Evolutionary conservation across 2,329 filamentous ascomycete species (phyloP).

Genomic region (Diplodia intermedia): DNA sequence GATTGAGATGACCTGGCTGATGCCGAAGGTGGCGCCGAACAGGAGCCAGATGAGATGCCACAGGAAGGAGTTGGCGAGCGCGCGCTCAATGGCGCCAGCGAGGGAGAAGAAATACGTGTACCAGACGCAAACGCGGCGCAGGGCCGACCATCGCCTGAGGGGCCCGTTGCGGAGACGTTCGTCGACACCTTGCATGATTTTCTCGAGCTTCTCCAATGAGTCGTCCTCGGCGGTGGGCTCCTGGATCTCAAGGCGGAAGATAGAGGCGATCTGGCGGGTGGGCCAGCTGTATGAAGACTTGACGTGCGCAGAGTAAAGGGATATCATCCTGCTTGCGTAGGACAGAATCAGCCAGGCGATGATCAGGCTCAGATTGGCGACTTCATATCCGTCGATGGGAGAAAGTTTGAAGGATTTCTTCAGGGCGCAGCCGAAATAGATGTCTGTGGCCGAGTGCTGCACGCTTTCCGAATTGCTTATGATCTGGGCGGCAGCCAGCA

Average conservation of each 20-base stretch:
- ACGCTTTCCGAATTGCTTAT: slow-evolving; percentile 14
- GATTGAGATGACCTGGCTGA: slow-evolving; percentile 21
- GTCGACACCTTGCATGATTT: not conserved
- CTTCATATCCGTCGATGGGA: not conserved
- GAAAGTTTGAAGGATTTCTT: slow-evolving; percentile 16
- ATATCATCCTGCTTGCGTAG: slow-evolving; percentile 12
- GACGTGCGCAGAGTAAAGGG: not conserved
- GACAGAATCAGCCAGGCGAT: slow-evolving; percentile 15
- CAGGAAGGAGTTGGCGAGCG: slow-evolving; percentile 9
- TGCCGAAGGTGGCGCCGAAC: slow-evolving; percentile 18
- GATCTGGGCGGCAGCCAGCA: slow-evolving; percentile 26
- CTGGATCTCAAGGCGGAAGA: not conserved
- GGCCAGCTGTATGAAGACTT: slow-evolving; percentile 8
- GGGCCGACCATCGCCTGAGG: not conserved
- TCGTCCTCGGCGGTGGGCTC: slow-evolving; percentile 17
- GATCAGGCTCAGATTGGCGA: not conserved
- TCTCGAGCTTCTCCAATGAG: not conserved
- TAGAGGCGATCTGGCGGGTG: not conserved
- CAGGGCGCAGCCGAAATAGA: slow-evolving; percentile 14
- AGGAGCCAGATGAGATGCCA: slow-evolving; percentile 19
- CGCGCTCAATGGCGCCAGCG: slow-evolving; percentile 8
- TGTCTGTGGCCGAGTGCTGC: slow-evolving; percentile 10
- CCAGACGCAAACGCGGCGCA: not conserved
- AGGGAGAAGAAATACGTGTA: slow-evolving; percentile 18
- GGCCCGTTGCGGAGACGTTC: not conserved